Conservation (phyloP, 345 rosid genomes). For the Laguncularia racemosa region DNA sequence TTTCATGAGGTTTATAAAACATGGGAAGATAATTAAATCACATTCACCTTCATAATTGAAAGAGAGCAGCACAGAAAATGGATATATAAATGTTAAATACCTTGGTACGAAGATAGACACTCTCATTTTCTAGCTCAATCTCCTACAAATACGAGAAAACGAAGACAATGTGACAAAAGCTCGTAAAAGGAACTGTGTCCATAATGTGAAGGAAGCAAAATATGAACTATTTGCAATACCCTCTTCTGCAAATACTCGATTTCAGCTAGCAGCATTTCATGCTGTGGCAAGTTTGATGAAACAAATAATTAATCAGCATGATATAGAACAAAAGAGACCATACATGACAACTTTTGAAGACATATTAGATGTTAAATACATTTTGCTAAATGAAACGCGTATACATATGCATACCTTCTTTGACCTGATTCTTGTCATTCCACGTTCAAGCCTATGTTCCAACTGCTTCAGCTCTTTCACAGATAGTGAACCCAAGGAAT, state of each 20-base stretch:
- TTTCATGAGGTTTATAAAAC: too few species aligned
- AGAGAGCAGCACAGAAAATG: too few species aligned
- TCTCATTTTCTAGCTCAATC: conserved; percentile 86
- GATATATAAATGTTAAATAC: conserved; percentile 17
- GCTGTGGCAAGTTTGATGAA: conserved; percentile 33
- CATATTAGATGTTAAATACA: too few species aligned
- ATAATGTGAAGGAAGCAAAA: too few species aligned
- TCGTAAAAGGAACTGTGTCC: too few species aligned
- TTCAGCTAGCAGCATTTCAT: conserved; percentile 89
- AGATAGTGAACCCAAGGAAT: conserved; percentile 62
- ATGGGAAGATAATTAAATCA: too few species aligned
- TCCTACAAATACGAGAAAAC: conserved; percentile 33
- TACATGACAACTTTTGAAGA: too few species aligned
- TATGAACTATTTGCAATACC: conserved; percentile 25
- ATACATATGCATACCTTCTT: conserved; percentile 57
- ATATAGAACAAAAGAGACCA: background rate
- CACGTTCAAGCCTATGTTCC: conserved; percentile 93
- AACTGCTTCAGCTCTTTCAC: conserved; percentile 94
- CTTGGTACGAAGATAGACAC: conserved; percentile 70
- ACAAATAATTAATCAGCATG: background rate
- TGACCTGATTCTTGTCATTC: conserved; percentile 84
- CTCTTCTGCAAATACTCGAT: conserved; percentile 88
- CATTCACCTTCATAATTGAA: too few species aligned
- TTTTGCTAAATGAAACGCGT: too few species aligned
- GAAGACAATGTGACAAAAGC: background rate